Evolutionary conservation across 352 stramenopile species (phyloP).

Genomic region (Pythium chondricola): DNA sequence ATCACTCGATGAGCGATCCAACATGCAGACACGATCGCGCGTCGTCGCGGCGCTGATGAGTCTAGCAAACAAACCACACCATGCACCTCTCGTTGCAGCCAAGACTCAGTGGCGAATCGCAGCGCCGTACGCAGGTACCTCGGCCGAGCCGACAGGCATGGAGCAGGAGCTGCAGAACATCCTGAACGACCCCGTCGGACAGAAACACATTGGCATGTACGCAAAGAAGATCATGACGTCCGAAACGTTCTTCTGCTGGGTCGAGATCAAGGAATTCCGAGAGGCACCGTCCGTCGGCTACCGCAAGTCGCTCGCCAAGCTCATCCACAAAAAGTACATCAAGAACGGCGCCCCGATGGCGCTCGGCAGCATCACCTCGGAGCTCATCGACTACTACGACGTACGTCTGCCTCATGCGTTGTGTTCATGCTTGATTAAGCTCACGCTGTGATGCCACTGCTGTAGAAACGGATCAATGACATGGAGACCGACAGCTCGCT

Average conservation of each 20-base stretch:
- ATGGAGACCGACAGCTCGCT: slow-evolving; percentile 33
- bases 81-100: slow-evolving; percentile 59
- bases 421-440: not conserved
- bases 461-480: slow-evolving; percentile 55
- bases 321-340: slow-evolving; percentile 86
- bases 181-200: slow-evolving; percentile 69
- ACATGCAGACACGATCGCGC: slow-evolving; percentile 37
- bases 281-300: slow-evolving; percentile 61
- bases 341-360: slow-evolving; percentile 68
- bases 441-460: not conserved
- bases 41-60: slow-evolving; percentile 45
- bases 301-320: slow-evolving; percentile 66
- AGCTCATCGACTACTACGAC: slow-evolving; percentile 62
- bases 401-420: slow-evolving; percentile 23
- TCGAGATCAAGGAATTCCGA: slow-evolving; percentile 80
- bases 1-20: slow-evolving; percentile 26
- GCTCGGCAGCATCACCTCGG: slow-evolving; percentile 65
- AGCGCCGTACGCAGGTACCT: slow-evolving; percentile 35
- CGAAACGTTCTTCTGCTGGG: slow-evolving; percentile 84
- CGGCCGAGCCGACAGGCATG: slow-evolving; percentile 41
- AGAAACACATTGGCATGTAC: slow-evolving; percentile 75
- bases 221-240: slow-evolving; percentile 81
- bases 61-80: slow-evolving; percentile 55
- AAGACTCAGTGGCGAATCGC: slow-evolving; percentile 79
- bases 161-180: slow-evolving; percentile 66